Base-by-base conservation (phyloP, 441 rosid species). In the Erodium trifolium region DNA sequence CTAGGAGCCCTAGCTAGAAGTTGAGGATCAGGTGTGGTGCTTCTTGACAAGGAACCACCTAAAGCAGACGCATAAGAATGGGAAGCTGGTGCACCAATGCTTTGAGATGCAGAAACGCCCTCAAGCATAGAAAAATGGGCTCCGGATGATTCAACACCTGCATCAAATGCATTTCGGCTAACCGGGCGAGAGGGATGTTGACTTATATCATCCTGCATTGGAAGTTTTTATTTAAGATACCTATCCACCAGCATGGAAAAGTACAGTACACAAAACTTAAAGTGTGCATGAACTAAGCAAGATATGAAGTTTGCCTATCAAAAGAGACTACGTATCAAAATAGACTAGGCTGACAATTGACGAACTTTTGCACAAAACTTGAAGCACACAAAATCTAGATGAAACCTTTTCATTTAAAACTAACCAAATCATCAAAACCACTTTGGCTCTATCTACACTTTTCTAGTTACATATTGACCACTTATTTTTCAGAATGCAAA, bases 21-120 rank as follows among this genome's bases (percentile, higher is more conserved):
- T 67, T 84, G 91, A 57, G 88, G 85, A 23, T 86, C 93, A 62
- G 93, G 89, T 2, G 93, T 86, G 67, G 82, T 71, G 73, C 87
- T 86, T 71, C 91, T 81, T 5, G 91, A 88, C 82, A 82, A 74
- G 60, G 91, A 81, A 34, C 82, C 81, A 66, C 86, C 91, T 65
- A 85, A 75, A 60, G 89, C 87, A 66, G 91, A 80, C 47, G 88
- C 91, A 85, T 83, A 83, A 67, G 82, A 68, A 71, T 82, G 86
- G 47, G 87, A 81, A 68, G 83, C 77, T 6, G 84, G 79, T 51
- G 84, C 69, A 16, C 86, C 85, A 43, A 77, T 57, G 43, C 59
- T 79, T 65, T 69, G 76, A 53, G 71, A 80, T 12, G 76, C 68
- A 60, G 89, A 74, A 8, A 78, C 70, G 18, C 60, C 60, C 60